Conservation (phyloP, 179 eudicot genomes). For the Vitellaria paradoxa region DNA sequence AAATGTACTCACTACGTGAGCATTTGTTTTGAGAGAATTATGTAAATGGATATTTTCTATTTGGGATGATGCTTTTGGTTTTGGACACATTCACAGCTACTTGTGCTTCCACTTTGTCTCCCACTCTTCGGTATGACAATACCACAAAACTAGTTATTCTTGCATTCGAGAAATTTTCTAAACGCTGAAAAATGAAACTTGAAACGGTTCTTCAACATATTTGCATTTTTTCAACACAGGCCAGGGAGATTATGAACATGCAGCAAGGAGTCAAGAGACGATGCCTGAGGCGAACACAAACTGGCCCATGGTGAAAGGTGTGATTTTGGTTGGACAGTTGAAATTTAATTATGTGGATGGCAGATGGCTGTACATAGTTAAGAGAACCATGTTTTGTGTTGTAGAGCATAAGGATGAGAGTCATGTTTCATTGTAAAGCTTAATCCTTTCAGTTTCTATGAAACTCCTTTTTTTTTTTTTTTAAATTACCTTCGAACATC, state of each 20-base stretch:
- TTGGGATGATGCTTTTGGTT: background rate
- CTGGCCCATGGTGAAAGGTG: slow-evolving; percentile 14
- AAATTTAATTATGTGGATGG: background rate
- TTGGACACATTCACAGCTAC: slow-evolving; percentile 3
- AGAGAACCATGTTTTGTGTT: slow-evolving; percentile 5
- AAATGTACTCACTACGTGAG: background rate
- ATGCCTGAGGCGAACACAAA: too few species aligned
- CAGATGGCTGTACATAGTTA: slow-evolving; percentile 17
- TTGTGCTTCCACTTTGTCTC: background rate
- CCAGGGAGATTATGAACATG: too few species aligned
- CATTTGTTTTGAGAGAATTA: background rate
- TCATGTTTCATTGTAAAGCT: background rate
- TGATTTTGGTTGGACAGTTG: background rate
- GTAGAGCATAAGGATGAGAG: slow-evolving; percentile 7
- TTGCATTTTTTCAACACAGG: background rate
- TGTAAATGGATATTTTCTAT: background rate
- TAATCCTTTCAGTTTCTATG: background rate
- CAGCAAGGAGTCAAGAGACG: too few species aligned
- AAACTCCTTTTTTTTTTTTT: background rate
- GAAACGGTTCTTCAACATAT: background rate
- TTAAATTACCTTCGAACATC: background rate
- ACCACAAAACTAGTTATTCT: background rate
- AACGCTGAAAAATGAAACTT: background rate
- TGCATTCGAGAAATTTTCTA: background rate
- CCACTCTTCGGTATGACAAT: background rate